Conservation (phyloP, 2,329 filamentous ascomycete genomes). For the Arachnopeziza araneosa region DNA sequence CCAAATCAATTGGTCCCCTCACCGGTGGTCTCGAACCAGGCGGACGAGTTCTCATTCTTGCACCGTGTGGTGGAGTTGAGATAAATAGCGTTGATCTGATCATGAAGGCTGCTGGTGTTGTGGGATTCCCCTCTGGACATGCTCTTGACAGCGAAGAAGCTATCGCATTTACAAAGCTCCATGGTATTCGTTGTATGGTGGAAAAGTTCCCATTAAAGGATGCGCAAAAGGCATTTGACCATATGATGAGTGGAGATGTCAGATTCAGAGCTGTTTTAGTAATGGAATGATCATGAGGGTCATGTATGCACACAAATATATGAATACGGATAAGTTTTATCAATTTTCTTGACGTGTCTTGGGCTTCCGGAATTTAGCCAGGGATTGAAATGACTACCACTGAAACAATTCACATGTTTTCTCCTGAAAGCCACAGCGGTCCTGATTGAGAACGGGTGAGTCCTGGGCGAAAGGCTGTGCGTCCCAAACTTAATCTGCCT, state of each 20-base stretch:
- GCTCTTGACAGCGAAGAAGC: constrained; percentile 60
- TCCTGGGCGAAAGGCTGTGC: background rate
- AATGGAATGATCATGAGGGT: constrained; percentile 13
- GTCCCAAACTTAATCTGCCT: background rate
- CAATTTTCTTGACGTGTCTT: too few species aligned
- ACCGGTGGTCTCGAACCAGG: constrained; percentile 46
- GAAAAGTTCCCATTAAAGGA: constrained; percentile 58
- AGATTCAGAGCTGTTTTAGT: constrained; percentile 27
- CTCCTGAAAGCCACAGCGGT: background rate
- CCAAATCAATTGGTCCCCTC: constrained; percentile 47
- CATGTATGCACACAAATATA: background rate
- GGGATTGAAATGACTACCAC: background rate
- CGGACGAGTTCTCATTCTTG: constrained; percentile 57
- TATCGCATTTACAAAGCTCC: constrained; percentile 56
- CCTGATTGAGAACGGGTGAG: background rate
- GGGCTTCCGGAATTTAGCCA: too few species aligned
- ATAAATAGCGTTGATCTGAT: constrained; percentile 41
- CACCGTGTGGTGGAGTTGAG: constrained; percentile 42
- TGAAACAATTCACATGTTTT: background rate
- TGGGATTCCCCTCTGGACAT: constrained; percentile 59
- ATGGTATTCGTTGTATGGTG: constrained; percentile 59
- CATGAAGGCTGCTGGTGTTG: constrained; percentile 50
- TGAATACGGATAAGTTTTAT: too few species aligned
- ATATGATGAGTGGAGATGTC: constrained; percentile 26
- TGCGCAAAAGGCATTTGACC: constrained; percentile 26